Evolutionary conservation across 768 basidiomycete genomes (phyloP).

Genomic region (Punctularia strigosozonata): DNA sequence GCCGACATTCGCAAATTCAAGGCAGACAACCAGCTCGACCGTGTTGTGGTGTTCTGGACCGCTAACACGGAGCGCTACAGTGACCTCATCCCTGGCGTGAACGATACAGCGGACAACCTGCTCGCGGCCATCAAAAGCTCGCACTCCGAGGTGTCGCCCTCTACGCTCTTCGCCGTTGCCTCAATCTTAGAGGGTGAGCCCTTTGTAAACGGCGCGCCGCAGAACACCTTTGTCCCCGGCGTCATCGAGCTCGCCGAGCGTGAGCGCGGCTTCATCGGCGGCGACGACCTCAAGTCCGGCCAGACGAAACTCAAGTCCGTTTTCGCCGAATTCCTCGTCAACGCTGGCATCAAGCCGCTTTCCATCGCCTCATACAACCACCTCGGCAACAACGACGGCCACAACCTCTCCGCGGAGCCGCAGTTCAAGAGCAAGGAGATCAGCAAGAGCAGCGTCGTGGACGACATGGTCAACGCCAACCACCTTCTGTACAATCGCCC

Average conservation of each 20-base stretch:
- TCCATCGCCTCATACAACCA: constrained; percentile 98
- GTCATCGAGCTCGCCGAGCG: constrained; percentile 88
- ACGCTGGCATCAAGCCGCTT: constrained; percentile 95
- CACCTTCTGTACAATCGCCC: constrained; percentile 84
- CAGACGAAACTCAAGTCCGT: constrained; percentile 98
- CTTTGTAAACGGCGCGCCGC: constrained; percentile 95
- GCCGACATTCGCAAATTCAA: constrained; percentile 95
- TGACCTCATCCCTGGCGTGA: constrained; percentile 87
- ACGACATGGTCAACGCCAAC: constrained; percentile 96
- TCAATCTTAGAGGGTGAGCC: constrained; percentile 91
- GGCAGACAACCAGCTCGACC: constrained; percentile 67
- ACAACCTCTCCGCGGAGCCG: constrained; percentile 77
- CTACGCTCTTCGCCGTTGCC: constrained; percentile 91
- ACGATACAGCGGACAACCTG: constrained; percentile 86
- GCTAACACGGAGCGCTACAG: constrained; percentile 98
- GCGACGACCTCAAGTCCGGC: constrained; percentile 96
- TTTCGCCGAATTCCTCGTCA: constrained; percentile 95
- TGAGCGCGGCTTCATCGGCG: constrained; percentile 85
- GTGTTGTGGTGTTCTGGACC: constrained; percentile 94
- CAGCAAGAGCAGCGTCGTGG: constrained; percentile 92
- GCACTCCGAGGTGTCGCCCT: constrained; percentile 92
- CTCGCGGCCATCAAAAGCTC: constrained; percentile 72
- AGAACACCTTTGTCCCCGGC: constrained; percentile 98
- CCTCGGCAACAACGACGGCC: constrained; percentile 95
- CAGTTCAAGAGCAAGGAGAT: constrained; percentile 99